Percentiles rank a stretch among this genome's conserved stretches.
These are phyloP conservation scores for Delonix regia DNA, from an alignment of 306 rosid genomes.

Conservation along the genomic window DNA sequence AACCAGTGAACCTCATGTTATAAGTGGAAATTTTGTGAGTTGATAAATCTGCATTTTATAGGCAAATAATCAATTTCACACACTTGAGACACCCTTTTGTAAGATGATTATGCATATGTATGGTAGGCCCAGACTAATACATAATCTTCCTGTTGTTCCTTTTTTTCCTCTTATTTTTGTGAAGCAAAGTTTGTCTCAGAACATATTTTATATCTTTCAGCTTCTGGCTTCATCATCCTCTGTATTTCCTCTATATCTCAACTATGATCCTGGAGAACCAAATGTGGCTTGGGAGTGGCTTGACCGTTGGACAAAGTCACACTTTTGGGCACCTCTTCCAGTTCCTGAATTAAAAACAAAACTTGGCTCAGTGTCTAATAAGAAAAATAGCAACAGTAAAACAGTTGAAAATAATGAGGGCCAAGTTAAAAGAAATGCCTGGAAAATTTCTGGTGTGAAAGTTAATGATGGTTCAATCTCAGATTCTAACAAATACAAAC, in stretches of 20 bases:
- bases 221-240: conserved; percentile 46
- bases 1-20: not conserved
- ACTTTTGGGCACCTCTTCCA: conserved; percentile 42
- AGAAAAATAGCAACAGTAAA: conserved; percentile 27
- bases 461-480: conserved; percentile 23
- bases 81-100: not conserved
- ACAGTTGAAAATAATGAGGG: conserved; percentile 19
- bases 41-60: not conserved
- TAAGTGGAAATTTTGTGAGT: not conserved
- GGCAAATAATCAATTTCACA: not conserved
- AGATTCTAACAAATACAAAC: conserved; percentile 33
- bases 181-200: not conserved
- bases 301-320: conserved; percentile 47
- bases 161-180: not conserved
- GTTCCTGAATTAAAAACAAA: conserved; percentile 19
- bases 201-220: conserved; percentile 23
- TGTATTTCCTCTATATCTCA: conserved; percentile 29
- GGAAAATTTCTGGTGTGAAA: conserved; percentile 21
- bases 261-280: conserved; percentile 34
- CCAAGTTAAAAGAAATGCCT: conserved; percentile 32
- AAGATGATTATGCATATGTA: not conserved
- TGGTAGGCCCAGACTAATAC: not conserved
- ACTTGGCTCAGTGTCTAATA: conserved; percentile 20
- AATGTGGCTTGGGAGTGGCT: conserved; percentile 46
- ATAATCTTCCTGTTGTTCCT: not conserved